Percentiles rank a stretch among this genome's conserved stretches.
These are phyloP conservation scores for Russula ochroleuca DNA, from an alignment of 768 basidiomycete species.

Conservation along the genomic window DNA sequence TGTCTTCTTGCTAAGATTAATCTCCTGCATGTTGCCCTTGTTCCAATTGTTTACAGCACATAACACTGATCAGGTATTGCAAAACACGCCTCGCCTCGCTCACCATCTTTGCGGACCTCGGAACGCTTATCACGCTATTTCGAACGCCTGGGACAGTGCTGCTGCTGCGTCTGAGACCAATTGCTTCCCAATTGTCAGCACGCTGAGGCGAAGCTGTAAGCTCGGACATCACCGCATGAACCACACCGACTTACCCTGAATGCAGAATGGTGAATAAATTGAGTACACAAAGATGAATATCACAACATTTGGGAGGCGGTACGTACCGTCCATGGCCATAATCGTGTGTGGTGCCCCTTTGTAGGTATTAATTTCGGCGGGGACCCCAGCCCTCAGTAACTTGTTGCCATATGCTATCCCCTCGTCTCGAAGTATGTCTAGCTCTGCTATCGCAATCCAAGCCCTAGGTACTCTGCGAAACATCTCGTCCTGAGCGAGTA, in stretches of 20 bases:
- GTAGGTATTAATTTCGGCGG: slow-evolving; percentile 54
- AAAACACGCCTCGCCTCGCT: slow-evolving; percentile 1
- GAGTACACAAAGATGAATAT: slow-evolving; percentile 6
- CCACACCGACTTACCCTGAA: slow-evolving; percentile 28
- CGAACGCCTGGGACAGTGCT: slow-evolving; percentile 36
- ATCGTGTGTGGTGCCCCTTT: slow-evolving; percentile 65
- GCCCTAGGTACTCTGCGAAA: slow-evolving; percentile 50
- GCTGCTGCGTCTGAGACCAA: slow-evolving; percentile 39
- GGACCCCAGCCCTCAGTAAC: slow-evolving; percentile 48
- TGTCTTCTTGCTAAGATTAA: slow-evolving; percentile 14
- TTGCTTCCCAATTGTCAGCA: slow-evolving; percentile 36
- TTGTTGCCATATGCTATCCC: slow-evolving; percentile 60
- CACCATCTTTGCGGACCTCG: background rate
- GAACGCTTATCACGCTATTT: slow-evolving; percentile 7
- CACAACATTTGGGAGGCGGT: background rate
- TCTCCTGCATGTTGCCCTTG: slow-evolving; percentile 13
- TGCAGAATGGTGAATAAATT: slow-evolving; percentile 5
- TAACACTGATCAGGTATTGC: slow-evolving; percentile 17
- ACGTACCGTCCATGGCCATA: slow-evolving; percentile 69
- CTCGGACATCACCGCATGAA: slow-evolving; percentile 11
- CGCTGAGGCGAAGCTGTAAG: slow-evolving; percentile 28
- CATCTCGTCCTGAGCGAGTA: slow-evolving; percentile 58
- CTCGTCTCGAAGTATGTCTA: slow-evolving; percentile 65
- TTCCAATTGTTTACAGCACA: slow-evolving; percentile 9
- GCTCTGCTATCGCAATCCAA: slow-evolving; percentile 60